Evolutionary conservation across 805 yeast genomes (phyloP).

Genomic region (Metschnikowia aberdeeniae): DNA sequence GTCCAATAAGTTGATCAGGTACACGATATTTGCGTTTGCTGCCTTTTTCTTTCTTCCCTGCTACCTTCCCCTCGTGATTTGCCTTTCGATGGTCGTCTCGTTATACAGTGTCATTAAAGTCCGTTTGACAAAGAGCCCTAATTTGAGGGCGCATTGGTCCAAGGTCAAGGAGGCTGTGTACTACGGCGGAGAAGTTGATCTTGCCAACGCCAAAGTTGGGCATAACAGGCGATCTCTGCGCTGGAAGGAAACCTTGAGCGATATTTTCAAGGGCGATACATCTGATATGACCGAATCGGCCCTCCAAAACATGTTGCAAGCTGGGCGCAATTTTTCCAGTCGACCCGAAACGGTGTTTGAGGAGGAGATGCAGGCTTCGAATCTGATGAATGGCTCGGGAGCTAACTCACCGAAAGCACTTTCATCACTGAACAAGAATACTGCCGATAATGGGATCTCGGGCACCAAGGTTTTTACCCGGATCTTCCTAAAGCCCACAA

Average conservation of each 20-base stretch:
- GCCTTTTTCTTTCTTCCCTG: slow-evolving; percentile 38
- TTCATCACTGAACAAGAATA: neutral
- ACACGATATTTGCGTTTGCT: slow-evolving; percentile 22
- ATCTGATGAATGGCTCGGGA: slow-evolving; percentile 12
- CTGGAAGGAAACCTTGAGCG: slow-evolving; percentile 23
- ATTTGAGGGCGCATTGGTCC: slow-evolving; percentile 30
- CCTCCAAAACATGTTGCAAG: slow-evolving; percentile 36
- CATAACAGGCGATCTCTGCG: slow-evolving; percentile 27
- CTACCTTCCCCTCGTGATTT: slow-evolving; percentile 48
- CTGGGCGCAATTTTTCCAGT: slow-evolving; percentile 26
- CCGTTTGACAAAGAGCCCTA: slow-evolving; percentile 22
- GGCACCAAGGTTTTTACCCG: neutral
- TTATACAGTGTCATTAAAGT: slow-evolving; percentile 39
- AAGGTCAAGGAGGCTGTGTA: slow-evolving; percentile 31
- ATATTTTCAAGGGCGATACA: slow-evolving; percentile 40
- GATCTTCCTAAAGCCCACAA: neutral
- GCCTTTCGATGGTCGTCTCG: slow-evolving; percentile 32
- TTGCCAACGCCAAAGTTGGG: slow-evolving; percentile 31
- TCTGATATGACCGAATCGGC: slow-evolving; percentile 34
- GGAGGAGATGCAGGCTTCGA: slow-evolving; percentile 11
- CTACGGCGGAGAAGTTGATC: slow-evolving; percentile 27
- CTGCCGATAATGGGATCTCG: neutral
- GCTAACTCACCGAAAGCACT: slow-evolving; percentile 2
- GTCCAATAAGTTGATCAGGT: slow-evolving; percentile 23
- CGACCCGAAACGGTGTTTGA: slow-evolving; percentile 12